A percentile compares a stretch with the other conserved stretches of the same genome.
phyloP scores from a whole-genome alignment of 768 basidiomycete genomes.

The Tricholoma matsutake region DNA sequence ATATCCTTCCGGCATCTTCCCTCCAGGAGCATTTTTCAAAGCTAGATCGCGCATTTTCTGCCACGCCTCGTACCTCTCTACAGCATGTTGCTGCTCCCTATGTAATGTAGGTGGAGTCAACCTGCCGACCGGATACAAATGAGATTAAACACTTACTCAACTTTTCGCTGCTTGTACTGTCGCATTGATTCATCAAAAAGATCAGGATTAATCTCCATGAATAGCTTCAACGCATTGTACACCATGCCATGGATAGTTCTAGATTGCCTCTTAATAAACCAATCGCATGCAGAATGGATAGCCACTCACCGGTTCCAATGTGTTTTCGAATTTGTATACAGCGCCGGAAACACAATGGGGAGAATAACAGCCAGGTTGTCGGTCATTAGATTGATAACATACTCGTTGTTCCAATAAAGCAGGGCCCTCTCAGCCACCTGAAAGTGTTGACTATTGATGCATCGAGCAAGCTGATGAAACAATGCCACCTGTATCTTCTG shows the following conservation, averaged over 20 bases:
- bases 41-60: slow-evolving; percentile 79
- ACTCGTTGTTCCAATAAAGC: slow-evolving; percentile 99
- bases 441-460: slow-evolving; percentile 99
- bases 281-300: not conserved
- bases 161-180: slow-evolving; percentile 85
- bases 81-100: slow-evolving; percentile 87
- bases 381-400: slow-evolving; percentile 98
- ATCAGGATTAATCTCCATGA: slow-evolving; percentile 99
- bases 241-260: slow-evolving; percentile 99
- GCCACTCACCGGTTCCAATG: slow-evolving; percentile 94
- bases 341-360: slow-evolving; percentile 94
- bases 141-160: slow-evolving; percentile 57
- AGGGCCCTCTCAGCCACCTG: slow-evolving; percentile 97
- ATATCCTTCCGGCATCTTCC: slow-evolving; percentile 70
- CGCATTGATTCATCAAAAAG: slow-evolving; percentile 92
- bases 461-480: slow-evolving; percentile 92
- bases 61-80: slow-evolving; percentile 88
- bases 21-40: slow-evolving; percentile 61
- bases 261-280: slow-evolving; percentile 4
- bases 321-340: slow-evolving; percentile 93
- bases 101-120: not conserved
- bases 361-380: slow-evolving; percentile 87
- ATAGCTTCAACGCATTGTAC: slow-evolving; percentile 95
- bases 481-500: slow-evolving; percentile 91
- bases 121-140: not conserved